Evolutionary conservation across 1,284 basidiomycete species (phyloP).

Genomic region (Schizophyllum amplum): DNA sequence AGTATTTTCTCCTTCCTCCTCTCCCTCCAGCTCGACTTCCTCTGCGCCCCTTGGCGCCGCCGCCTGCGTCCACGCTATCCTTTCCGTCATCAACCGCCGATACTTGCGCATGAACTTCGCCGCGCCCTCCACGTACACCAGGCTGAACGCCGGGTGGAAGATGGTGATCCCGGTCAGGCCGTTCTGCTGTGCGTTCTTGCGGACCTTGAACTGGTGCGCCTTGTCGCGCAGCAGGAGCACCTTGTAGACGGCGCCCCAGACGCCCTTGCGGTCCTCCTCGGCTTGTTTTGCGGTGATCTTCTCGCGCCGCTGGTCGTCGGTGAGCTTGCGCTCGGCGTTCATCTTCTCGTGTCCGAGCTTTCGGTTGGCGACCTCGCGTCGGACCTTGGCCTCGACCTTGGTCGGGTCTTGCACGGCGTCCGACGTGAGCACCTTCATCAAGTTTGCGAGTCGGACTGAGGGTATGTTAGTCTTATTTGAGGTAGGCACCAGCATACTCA

Average conservation of each 20-base stretch:
- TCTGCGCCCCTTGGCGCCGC: conserved; percentile 70
- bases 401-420: conserved; percentile 97
- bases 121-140: conserved; percentile 93
- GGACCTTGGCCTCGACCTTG: conserved; percentile 91
- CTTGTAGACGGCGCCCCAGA: conserved; percentile 85
- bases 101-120: conserved; percentile 84
- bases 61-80: conserved; percentile 93
- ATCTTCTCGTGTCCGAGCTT: conserved; percentile 87
- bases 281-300: conserved; percentile 80
- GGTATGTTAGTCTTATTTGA: conserved; percentile 7
- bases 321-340: conserved; percentile 88
- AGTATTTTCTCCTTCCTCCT: conserved; percentile 19
- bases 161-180: conserved; percentile 84
- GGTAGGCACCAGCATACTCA: conserved; percentile 31
- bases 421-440: conserved; percentile 97
- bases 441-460: conserved; percentile 85
- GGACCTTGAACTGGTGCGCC: conserved; percentile 92
- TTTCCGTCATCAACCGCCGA: conserved; percentile 79
- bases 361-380: conserved; percentile 87
- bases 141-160: conserved; percentile 81
- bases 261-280: conserved; percentile 84
- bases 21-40: conserved; percentile 54
- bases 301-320: conserved; percentile 81
- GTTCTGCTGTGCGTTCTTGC: conserved; percentile 91
- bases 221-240: conserved; percentile 88